Base-by-base conservation (phyloP, 2,329 filamentous ascomycete species). In the Cercospora beticola region DNA sequence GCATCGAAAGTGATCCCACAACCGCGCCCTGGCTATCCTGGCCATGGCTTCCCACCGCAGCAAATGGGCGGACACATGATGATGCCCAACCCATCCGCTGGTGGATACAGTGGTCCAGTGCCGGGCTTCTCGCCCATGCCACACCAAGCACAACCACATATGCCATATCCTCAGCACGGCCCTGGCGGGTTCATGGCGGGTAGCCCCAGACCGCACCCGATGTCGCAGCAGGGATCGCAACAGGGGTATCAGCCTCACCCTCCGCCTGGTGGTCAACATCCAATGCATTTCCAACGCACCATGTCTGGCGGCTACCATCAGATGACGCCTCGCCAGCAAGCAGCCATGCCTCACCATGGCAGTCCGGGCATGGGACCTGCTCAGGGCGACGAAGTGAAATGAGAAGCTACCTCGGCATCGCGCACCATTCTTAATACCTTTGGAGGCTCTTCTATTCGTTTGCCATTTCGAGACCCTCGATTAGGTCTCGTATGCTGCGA, bases 221-320 rank as follows among this genome's bases (percentile, higher is more conserved):
- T 98, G 94, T 92, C 90, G 76, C 94, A 94, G 73, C 93, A 97
- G 81, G 92, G 92, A 65, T 97, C 94, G 30, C 94, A 97, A 76
- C 94, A 97, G 79, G 93, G 94, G 49, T 90, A 77, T 92, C 70
- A 74, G 40, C 68, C 71, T 9, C 72, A 70, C 43, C 70, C 68
- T 33, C 70, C 72, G 40, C 74, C 73, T 8, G 74, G 73, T 9
- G 72, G 71, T 31, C 68, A 72, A 30, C 73, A 73, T 60, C 75
- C 74, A 28, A 70, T 73, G 30, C 76, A 75, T 58, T 64, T 74
- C 52, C 73, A 74, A 67, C 68, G 72, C 12, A 68, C 72, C n/a
- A 77, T 77, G 75, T 76, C 75, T 7, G 73, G 72, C 14, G 75
- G 74, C n/a, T 76, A 70, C 60, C 76, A 76, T 33, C 76, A 77